Base-by-base conservation (phyloP, 2,329 filamentous ascomycete genomes). In the Ceratocystis papillata region DNA sequence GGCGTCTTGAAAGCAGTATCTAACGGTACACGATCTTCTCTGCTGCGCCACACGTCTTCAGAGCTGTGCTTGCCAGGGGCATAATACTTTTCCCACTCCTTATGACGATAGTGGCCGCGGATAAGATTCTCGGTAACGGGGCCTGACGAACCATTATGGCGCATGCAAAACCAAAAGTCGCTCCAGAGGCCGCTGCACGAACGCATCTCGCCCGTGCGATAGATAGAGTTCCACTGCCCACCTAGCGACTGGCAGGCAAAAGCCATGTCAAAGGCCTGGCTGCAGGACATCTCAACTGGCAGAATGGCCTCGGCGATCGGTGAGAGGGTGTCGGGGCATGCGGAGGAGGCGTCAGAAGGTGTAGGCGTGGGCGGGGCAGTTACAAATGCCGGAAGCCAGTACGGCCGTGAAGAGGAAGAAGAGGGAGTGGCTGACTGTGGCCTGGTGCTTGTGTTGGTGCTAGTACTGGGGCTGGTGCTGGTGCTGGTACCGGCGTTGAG, bases 121-220 rank as follows among this genome's bases (percentile, higher is more conserved):
- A 95, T 81, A 71, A 81, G 79, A 64, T 79, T 81, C 68, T 82
- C 84, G 70, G 84, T 77, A 55, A 80, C 76, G 28, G 83, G 81
- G 0, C 80, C 75, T 72, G 85, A 85, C 1, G 81, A 81, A 72
- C 87, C 86, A 30, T 67, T 67, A 46, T 86, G 86, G 69, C 89
- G 86, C 92, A 97, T 96, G 80, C 94, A 99, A 78, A 96, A 93
- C 89, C 92, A 96, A 76, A 96, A 97, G 75, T 96, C 89, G 68
- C 87, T 83, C 91, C 93, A 96, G 69, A 91, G 86, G 70, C 95
- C 88, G 69, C 80, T 84, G 80, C 94, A 99, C 2, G 83, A 81
- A 57, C 87, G 84, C 72, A 96, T 78, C 53, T 80, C 78, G 69
- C 94, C 94, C 73, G 90, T 87, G 48, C 94, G 88, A 80, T 97